Conservation (phyloP, 805 yeast species). For the Candida schatavii region DNA sequence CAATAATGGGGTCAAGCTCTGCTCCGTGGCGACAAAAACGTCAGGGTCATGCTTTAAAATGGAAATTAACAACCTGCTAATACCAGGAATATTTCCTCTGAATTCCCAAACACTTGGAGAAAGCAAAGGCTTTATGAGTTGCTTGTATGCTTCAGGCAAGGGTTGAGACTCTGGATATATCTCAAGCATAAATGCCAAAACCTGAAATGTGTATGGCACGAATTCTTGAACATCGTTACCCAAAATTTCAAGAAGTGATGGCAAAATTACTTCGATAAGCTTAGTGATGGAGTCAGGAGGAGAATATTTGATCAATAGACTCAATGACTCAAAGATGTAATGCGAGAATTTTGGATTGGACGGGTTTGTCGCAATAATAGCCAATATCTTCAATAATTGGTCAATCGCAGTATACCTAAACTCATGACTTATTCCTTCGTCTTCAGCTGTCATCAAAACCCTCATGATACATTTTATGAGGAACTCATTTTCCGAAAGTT, state of each 20-base stretch:
- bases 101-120: conserved; percentile 94
- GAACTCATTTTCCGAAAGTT: conserved; percentile 92
- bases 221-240: conserved; percentile 91
- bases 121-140: conserved; percentile 73
- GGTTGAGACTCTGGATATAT: conserved; percentile 44
- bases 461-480: conserved; percentile 87
- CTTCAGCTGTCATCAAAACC: conserved; percentile 69
- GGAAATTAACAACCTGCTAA: conserved; percentile 73
- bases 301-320: conserved; percentile 61
- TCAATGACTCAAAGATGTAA: conserved; percentile 84
- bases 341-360: conserved; percentile 94
- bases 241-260: conserved; percentile 63
- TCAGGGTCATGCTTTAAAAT: conserved; percentile 51
- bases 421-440: conserved; percentile 42
- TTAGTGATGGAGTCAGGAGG: conserved; percentile 25
- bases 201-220: conserved; percentile 87
- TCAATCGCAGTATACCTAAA: conserved; percentile 49
- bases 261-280: conserved; percentile 56
- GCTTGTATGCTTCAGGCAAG: conserved; percentile 64
- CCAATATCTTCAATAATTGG: conserved; percentile 68
- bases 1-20: conserved; percentile 65
- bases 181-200: conserved; percentile 77
- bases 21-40: conserved; percentile 31
- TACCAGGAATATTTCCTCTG: conserved; percentile 90
- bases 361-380: conserved; percentile 79